Conservation (phyloP, 1,284 basidiomycete species). For the Rhodofomes roseus region DNA sequence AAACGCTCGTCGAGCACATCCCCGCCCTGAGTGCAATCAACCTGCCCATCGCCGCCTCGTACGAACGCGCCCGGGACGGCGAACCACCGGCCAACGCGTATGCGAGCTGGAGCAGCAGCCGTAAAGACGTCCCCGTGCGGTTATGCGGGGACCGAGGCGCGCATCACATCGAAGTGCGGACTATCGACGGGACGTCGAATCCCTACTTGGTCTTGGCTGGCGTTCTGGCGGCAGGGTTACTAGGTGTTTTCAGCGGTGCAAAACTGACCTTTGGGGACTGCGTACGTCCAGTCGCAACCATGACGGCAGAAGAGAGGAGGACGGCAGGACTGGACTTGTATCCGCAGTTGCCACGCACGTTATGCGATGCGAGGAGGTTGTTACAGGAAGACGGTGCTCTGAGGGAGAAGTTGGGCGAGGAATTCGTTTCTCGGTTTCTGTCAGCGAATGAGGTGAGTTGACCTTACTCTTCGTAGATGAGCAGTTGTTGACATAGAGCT, state of each 20-base stretch:
- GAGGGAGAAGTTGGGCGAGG: slow-evolving; percentile 37
- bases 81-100: slow-evolving; percentile 36
- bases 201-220: slow-evolving; percentile 44
- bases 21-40: slow-evolving; percentile 54
- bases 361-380: slow-evolving; percentile 40
- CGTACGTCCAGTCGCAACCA: slow-evolving; percentile 33
- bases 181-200: slow-evolving; percentile 54
- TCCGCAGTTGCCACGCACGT: slow-evolving; percentile 37
- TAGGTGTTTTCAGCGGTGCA: slow-evolving; percentile 35
- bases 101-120: slow-evolving; percentile 64
- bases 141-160: slow-evolving; percentile 47
- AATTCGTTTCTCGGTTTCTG: slow-evolving; percentile 46
- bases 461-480: no score
- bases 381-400: slow-evolving; percentile 35
- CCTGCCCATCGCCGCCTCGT: slow-evolving; percentile 57
- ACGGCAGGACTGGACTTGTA: slow-evolving; percentile 41
- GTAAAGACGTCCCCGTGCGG: slow-evolving; percentile 62
- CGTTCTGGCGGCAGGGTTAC: slow-evolving; percentile 42
- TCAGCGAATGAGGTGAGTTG: slow-evolving; percentile 44
- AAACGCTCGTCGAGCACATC: slow-evolving; percentile 47
- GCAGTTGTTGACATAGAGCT: no score
- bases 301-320: slow-evolving; percentile 38
- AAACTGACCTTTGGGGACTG: slow-evolving; percentile 38
- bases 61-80: slow-evolving; percentile 64
- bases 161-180: slow-evolving; percentile 63